Percentiles rank a stretch among this genome's conserved stretches.
Evolutionary conservation across 202 grass and related monocot species (phyloP).

Genomic region (Setaria viridis): DNA sequence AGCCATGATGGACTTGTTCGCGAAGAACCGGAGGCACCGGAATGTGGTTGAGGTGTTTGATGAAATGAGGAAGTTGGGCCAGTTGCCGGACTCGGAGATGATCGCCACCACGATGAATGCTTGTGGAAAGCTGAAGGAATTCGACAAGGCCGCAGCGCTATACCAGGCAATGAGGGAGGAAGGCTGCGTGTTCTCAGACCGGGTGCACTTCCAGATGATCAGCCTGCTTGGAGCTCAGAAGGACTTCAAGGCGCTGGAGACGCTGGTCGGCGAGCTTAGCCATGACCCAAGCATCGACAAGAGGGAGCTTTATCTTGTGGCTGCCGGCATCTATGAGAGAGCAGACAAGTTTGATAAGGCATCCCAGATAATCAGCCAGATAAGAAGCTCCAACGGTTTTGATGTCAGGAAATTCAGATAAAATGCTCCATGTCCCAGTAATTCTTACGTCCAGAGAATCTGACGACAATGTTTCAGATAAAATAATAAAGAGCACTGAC

Average conservation of each 20-base stretch:
- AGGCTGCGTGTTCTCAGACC: conserved; percentile 85
- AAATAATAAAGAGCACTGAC: not conserved
- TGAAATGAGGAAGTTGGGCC: conserved; percentile 66
- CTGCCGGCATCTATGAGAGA: conserved; percentile 73
- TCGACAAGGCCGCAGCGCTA: conserved; percentile 60
- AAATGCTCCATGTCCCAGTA: not conserved
- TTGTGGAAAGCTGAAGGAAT: conserved; percentile 82
- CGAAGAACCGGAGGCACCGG: conserved; percentile 67
- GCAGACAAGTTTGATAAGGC: conserved; percentile 74
- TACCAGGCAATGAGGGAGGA: conserved; percentile 71
- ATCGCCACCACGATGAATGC: conserved; percentile 88
- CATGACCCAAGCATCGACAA: conserved; percentile 78
- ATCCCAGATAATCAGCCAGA: conserved; percentile 63
- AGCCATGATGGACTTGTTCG: conserved; percentile 76
- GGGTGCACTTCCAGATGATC: conserved; percentile 97
- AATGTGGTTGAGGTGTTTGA: conserved; percentile 84
- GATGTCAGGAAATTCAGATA: conserved; percentile 19
- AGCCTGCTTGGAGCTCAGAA: conserved; percentile 80
- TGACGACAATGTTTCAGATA: not conserved
- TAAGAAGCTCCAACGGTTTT: conserved; percentile 49
- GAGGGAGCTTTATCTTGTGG: conserved; percentile 85
- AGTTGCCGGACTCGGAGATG: conserved; percentile 78
- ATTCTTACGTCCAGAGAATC: not conserved
- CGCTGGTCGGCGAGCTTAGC: conserved; percentile 62
- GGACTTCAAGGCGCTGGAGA: conserved; percentile 72